A percentile compares a stretch with the other conserved stretches of the same genome.
Evolutionary conservation across 2,329 filamentous ascomycete species (phyloP).

Genomic region (Lasiodiplodia sp.): DNA sequence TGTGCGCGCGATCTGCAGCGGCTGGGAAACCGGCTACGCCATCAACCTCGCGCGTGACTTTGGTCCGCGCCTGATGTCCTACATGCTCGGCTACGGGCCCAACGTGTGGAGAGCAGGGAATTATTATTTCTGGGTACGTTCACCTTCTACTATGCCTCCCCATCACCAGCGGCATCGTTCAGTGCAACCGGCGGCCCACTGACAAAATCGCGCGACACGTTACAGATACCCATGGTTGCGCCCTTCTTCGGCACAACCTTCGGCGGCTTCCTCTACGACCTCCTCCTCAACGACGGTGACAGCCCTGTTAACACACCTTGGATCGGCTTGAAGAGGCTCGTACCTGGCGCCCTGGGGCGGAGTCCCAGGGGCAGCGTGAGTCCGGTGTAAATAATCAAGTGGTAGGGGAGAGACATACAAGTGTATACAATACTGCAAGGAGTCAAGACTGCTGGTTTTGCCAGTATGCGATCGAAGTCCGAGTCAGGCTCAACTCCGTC

Average conservation of each 20-base stretch:
- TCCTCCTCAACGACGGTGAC: conserved; percentile 69
- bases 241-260: conserved; percentile 69
- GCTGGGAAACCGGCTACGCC: conserved; percentile 68
- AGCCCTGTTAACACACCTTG: conserved; percentile 69
- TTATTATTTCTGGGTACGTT: conserved; percentile 68
- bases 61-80: conserved; percentile 71
- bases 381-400: background rate
- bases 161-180: background rate
- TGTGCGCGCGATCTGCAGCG: conserved; percentile 37
- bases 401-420: background rate
- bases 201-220: background rate
- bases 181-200: background rate
- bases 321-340: conserved; percentile 57
- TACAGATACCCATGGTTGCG: conserved; percentile 67
- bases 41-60: conserved; percentile 77
- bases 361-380: background rate
- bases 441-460: background rate
- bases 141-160: conserved; percentile 24
- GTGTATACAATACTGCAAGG: no score
- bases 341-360: background rate
- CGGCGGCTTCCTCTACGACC: conserved; percentile 71
- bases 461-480: background rate
- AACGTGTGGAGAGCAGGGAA: conserved; percentile 69
- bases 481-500: no score
- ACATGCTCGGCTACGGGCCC: conserved; percentile 70